A percentile compares a stretch with the other conserved stretches of the same genome.
phyloP scores from a whole-genome alignment of 768 basidiomycete species.

The Boletellus emodensis region DNA sequence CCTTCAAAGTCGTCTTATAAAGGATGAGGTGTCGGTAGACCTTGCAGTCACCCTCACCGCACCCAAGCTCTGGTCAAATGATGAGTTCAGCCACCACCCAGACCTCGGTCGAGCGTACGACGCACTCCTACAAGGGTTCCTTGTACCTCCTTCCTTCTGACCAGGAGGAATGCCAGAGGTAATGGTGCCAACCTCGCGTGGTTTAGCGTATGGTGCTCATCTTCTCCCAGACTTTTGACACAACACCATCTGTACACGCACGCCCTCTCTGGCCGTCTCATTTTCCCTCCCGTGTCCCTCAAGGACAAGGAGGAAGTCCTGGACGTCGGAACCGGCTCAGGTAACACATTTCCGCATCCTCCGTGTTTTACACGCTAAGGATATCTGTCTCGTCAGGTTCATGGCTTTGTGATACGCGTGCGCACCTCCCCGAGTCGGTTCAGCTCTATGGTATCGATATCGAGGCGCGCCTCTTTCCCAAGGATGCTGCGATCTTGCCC shows the following conservation, averaged over 20 bases:
- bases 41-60: neutral
- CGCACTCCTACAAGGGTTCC: slow-evolving; percentile 20
- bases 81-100: neutral
- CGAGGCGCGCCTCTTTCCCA: slow-evolving; percentile 20
- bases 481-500: neutral
- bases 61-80: neutral
- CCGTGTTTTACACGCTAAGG: neutral
- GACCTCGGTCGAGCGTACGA: slow-evolving; percentile 4
- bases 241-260: slow-evolving; percentile 21
- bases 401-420: slow-evolving; percentile 21
- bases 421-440: slow-evolving; percentile 12
- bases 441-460: slow-evolving; percentile 27
- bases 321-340: slow-evolving; percentile 22
- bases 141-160: slow-evolving; percentile 25
- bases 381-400: slow-evolving; percentile 4
- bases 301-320: slow-evolving; percentile 18
- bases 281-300: slow-evolving; percentile 17
- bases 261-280: slow-evolving; percentile 20
- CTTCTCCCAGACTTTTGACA: slow-evolving; percentile 1
- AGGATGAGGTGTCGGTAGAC: neutral
- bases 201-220: neutral
- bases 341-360: slow-evolving; percentile 1
- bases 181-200: neutral
- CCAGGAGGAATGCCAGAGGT: slow-evolving; percentile 26
- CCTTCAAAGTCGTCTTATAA: neutral